These are phyloP conservation scores for Cyclotella baltica DNA, from an alignment of 108 stramenopile species.

Conservation along the genomic window DNA sequence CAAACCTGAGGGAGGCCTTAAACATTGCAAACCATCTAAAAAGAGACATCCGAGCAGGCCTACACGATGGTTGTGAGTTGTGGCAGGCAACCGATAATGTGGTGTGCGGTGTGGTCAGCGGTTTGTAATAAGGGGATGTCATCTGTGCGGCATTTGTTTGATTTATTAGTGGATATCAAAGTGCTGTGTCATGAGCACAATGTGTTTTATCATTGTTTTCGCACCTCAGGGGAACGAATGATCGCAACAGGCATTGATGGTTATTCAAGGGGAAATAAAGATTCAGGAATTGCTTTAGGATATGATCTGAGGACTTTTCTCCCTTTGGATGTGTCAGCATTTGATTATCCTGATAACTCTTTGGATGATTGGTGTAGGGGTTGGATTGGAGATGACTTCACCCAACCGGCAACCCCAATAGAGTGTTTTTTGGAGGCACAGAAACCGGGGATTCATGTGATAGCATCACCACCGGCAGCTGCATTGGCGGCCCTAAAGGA, in stretches of 20 bases:
- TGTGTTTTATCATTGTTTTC: too few species aligned
- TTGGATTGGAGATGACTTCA: constrained; percentile 4
- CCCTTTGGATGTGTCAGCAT: neutral
- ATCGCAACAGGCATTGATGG: too few species aligned
- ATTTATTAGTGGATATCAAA: too few species aligned
- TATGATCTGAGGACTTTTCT: constrained; percentile 13
- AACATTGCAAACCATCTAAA: too few species aligned
- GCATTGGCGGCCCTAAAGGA: constrained; percentile 6
- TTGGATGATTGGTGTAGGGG: constrained; percentile 16
- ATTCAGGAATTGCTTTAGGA: too few species aligned
- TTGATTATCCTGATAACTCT: neutral
- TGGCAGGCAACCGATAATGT: constrained; percentile 30
- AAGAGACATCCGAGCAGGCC: constrained; percentile 7
- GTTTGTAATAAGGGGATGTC: constrained; percentile 18
- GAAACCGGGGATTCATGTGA: constrained; percentile 11
- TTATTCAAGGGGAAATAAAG: too few species aligned
- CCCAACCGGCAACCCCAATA: neutral
- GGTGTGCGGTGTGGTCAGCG: constrained; percentile 18
- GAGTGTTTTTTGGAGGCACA: neutral
- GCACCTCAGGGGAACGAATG: too few species aligned
- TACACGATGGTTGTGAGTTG: constrained; percentile 27
- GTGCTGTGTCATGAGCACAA: too few species aligned
- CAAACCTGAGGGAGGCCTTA: constrained; percentile 18
- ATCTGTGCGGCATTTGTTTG: too few species aligned
- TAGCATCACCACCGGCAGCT: constrained; percentile 10